Evolutionary conservation across 768 basidiomycete genomes (phyloP).

Genomic region (Auriculariales sp.): DNA sequence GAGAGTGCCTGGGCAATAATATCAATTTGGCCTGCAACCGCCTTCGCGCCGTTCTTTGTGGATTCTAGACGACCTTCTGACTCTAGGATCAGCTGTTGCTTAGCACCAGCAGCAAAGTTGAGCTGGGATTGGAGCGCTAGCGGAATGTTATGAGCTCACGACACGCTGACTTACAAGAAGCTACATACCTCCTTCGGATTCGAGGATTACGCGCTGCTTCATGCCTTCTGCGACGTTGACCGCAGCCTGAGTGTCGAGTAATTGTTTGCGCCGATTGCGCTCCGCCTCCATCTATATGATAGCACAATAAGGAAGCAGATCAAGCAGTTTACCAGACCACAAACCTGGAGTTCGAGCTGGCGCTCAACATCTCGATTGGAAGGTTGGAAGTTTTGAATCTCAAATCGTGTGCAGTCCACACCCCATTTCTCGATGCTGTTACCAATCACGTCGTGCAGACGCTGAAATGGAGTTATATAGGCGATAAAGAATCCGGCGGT

Average conservation of each 20-base stretch:
- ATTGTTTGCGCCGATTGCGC: slow-evolving; percentile 37
- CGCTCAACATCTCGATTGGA: slow-evolving; percentile 47
- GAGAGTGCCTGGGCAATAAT: slow-evolving; percentile 29
- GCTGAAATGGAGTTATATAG: not conserved
- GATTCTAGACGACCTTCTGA: slow-evolving; percentile 34
- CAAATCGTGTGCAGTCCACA: slow-evolving; percentile 41
- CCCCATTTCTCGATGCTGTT: slow-evolving; percentile 52
- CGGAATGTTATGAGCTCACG: not conserved
- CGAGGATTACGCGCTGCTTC: slow-evolving; percentile 39
- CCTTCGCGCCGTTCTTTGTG: slow-evolving; percentile 30
- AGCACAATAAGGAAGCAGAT: too few relatives aligned
- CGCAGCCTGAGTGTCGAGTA: slow-evolving; percentile 41
- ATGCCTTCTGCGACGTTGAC: slow-evolving; percentile 46
- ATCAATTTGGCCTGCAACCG: slow-evolving; percentile 34
- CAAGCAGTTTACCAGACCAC: too few relatives aligned
- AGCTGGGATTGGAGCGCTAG: slow-evolving; percentile 30
- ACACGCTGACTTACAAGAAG: not conserved
- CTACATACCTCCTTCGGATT: slow-evolving; percentile 33
- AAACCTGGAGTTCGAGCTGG: slow-evolving; percentile 36
- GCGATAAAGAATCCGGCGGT: not conserved
- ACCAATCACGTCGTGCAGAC: not conserved
- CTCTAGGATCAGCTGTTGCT: slow-evolving; percentile 34
- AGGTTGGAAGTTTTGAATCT: slow-evolving; percentile 45
- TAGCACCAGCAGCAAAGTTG: slow-evolving; percentile 39
- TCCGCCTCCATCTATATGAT: slow-evolving; percentile 37